Evolutionary conservation across 1,139 yeast genomes (phyloP), one percentile per base, ranked within the genome.

Genomic region (Suzukiozyma palmioleophila): DNA sequence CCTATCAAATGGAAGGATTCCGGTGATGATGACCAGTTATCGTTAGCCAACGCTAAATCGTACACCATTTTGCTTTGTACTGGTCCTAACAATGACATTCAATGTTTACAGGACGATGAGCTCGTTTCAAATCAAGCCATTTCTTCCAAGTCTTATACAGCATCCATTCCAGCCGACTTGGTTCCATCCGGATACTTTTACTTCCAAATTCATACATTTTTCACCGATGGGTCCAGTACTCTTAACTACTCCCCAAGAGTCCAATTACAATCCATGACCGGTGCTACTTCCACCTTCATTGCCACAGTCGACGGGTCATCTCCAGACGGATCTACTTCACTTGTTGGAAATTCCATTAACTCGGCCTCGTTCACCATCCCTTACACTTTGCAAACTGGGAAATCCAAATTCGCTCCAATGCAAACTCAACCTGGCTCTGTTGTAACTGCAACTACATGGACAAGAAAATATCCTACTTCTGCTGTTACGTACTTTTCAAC

Each of bases 371-470:
- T 68, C 44, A 41, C 66, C 8, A 49, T 86, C 8, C 72, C 89
- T 3, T 89, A 88, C 61, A 75, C 89, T 2, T 45, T 54, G 43
- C 97, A 89, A 65, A 84, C 95, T 0, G 95, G 95, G 29, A 60
- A 48, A 37, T 75, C 84, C 2, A 73, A 87, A 57, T 86, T 66
- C 60, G 97, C 97, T 1, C 96, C 96, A 37, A 88, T 89, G 96
- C 96, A 88, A 63, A 60, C 69, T 43, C 95, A 88, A 63, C 96
- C 97, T 7, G 85, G 81, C 3, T 56, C 84, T 2, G 69, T 62
- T 8, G 79, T 87, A 11, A 83, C 95, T 1, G 79, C 77, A 18
- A 69, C 81, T 3, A 63, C 81, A 2, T 83, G 87, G 85, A 56
- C 79, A 2, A 70, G 77, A 54, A 64, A 71, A 48, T 82, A 64